Evolutionary conservation across 2,329 filamentous ascomycete species (phyloP).

Genomic region (Ceratocystis cacaofunesta): DNA sequence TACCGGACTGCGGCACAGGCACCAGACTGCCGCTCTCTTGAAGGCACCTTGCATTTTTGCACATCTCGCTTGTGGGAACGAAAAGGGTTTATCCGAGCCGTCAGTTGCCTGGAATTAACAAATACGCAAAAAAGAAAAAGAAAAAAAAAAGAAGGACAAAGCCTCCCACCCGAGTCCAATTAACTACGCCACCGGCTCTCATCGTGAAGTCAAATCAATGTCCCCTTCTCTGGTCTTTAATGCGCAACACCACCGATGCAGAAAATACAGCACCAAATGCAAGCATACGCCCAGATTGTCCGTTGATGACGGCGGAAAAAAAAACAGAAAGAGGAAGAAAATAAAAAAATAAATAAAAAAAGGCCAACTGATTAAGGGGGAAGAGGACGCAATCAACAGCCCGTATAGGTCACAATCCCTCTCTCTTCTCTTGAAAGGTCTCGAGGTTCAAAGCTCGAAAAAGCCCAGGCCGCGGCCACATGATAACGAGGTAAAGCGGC

Average conservation of each 20-base stretch:
- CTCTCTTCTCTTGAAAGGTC: not conserved
- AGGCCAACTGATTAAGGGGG: not conserved
- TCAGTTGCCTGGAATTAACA: not conserved
- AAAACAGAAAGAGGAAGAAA: not conserved
- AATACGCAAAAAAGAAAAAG: not conserved
- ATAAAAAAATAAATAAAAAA: not conserved
- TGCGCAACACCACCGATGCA: not conserved
- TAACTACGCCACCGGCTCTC: no score
- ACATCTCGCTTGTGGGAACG: not conserved
- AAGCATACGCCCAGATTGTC: not conserved
- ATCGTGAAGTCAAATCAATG: no score
- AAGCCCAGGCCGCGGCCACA: not conserved
- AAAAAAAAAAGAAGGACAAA: no score
- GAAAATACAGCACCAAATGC: not conserved
- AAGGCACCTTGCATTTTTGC: not conserved
- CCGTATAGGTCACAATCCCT: not conserved
- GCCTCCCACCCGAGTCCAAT: no score
- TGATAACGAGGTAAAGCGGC: not conserved
- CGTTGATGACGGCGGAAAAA: not conserved
- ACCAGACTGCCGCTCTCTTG: not conserved
- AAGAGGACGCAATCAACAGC: not conserved
- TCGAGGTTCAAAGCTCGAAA: not conserved
- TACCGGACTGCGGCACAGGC: not conserved
- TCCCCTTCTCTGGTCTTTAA: no score
- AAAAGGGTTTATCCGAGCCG: not conserved